Percentiles rank a stretch among this genome's conserved stretches.
Conservation (phyloP, 2,329 filamentous ascomycete genomes). For the Phyllosticta paracitricarpa region DNA sequence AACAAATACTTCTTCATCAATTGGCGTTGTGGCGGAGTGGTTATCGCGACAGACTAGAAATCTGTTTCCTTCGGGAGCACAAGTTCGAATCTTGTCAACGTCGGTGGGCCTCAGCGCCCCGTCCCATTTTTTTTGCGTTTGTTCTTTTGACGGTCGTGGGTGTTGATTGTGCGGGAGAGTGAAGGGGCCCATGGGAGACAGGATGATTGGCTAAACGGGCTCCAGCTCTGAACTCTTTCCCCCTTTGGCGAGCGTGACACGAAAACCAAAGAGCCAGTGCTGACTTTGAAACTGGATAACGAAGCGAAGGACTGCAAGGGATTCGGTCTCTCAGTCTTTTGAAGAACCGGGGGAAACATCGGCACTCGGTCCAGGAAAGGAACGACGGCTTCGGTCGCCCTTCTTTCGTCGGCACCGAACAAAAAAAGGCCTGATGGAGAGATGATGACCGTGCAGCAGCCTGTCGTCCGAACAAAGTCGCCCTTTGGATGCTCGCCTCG, state of each 20-base stretch:
- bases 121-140: not conserved
- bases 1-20: not conserved
- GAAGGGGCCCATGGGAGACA: not conserved
- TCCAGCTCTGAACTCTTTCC: no score
- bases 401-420: not conserved
- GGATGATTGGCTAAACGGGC: no score
- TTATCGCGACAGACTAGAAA: constrained; percentile 11
- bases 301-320: not conserved
- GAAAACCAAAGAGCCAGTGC: not conserved
- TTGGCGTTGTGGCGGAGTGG: constrained; percentile 8
- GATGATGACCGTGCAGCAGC: not conserved
- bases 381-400: not conserved
- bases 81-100: constrained; percentile 7
- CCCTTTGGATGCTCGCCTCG: not conserved
- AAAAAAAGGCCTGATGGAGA: not conserved
- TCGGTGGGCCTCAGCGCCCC: not conserved
- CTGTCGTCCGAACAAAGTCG: not conserved
- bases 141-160: not conserved
- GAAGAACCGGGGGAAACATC: not conserved
- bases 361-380: not conserved
- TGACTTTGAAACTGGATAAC: not conserved
- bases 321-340: no score
- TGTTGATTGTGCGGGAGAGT: not conserved
- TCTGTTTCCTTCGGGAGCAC: constrained; percentile 10
- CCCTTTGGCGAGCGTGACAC: no score